These are phyloP conservation scores for Phialocephala sp. DNA, from an alignment of 2,329 filamentous ascomycete species.

Conservation along the genomic window DNA sequence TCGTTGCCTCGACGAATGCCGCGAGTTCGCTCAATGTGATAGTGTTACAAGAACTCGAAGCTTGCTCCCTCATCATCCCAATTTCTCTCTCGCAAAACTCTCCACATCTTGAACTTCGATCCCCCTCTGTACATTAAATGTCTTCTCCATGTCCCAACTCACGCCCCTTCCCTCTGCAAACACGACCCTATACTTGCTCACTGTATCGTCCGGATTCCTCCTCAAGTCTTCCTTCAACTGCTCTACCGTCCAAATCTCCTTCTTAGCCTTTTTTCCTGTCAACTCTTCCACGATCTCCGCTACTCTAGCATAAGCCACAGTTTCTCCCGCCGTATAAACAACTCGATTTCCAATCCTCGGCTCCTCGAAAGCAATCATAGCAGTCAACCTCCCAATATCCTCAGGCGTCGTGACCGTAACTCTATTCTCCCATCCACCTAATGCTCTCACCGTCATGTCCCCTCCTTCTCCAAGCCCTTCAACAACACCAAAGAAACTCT, in stretches of 20 bases:
- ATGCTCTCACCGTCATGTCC: conserved; percentile 50
- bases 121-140: conserved; percentile 57
- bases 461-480: conserved; percentile 49
- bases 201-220: conserved; percentile 51
- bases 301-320: conserved; percentile 60
- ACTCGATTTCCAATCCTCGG: conserved; percentile 45
- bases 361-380: conserved; percentile 57
- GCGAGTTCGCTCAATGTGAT: too few species aligned
- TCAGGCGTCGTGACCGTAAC: conserved; percentile 66
- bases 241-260: conserved; percentile 56
- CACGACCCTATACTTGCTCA: conserved; percentile 65
- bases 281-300: conserved; percentile 58
- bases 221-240: conserved; percentile 52
- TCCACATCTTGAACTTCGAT: conserved; percentile 53
- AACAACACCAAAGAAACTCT: conserved; percentile 66
- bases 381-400: conserved; percentile 68
- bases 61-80: background rate
- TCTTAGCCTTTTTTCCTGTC: conserved; percentile 49
- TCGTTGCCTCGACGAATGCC: too few species aligned
- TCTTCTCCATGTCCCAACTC: conserved; percentile 59
- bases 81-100: conserved; percentile 39
- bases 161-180: conserved; percentile 65
- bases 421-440: conserved; percentile 65
- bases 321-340: conserved; percentile 67
- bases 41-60: background rate